A percentile compares a stretch with the other conserved stretches of the same genome.
Conservation (phyloP, 1,284 basidiomycete species). For the Ceratobasidium papillatum region DNA sequence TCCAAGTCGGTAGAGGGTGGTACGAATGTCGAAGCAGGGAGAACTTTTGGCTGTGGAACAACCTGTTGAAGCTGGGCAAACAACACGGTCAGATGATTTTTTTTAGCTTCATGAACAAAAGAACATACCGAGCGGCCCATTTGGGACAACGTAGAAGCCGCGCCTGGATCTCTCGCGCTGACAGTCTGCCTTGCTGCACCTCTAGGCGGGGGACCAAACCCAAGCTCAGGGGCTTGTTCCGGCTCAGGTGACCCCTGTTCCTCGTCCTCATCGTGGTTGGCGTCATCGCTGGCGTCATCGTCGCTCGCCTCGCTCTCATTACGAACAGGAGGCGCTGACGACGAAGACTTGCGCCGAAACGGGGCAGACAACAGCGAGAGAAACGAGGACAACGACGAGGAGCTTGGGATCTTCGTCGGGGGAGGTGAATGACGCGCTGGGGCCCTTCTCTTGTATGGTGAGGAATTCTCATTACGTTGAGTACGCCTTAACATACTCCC, state of each 20-base stretch:
- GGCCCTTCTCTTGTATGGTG: conserved; percentile 14
- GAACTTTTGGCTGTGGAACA: conserved; percentile 19
- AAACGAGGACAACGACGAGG: conserved; percentile 29
- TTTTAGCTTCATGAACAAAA: not conserved
- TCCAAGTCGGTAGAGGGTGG: not conserved
- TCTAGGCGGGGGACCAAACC: not conserved
- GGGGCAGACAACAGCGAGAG: conserved; percentile 19
- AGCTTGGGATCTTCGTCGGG: conserved; percentile 9
- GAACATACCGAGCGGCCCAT: conserved; percentile 27
- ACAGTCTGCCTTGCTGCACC: not conserved
- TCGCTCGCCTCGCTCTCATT: conserved; percentile 24
- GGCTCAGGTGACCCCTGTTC: not conserved
- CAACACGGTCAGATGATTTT: not conserved
- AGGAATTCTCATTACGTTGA: conserved; percentile 17
- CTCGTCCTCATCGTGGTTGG: not conserved
- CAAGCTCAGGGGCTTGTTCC: not conserved
- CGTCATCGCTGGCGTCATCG: conserved; percentile 13
- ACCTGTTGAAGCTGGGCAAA: conserved; percentile 14
- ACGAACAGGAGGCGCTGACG: not conserved
- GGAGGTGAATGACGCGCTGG: conserved; percentile 2
- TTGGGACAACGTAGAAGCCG: conserved; percentile 12
- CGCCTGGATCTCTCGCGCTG: not conserved
- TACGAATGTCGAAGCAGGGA: conserved; percentile 14
- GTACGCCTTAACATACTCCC: conserved; percentile 23
- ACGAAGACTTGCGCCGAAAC: conserved; percentile 14